Base-by-base conservation (phyloP, 495 filamentous ascomycete species). In the Xylaria longipes region DNA sequence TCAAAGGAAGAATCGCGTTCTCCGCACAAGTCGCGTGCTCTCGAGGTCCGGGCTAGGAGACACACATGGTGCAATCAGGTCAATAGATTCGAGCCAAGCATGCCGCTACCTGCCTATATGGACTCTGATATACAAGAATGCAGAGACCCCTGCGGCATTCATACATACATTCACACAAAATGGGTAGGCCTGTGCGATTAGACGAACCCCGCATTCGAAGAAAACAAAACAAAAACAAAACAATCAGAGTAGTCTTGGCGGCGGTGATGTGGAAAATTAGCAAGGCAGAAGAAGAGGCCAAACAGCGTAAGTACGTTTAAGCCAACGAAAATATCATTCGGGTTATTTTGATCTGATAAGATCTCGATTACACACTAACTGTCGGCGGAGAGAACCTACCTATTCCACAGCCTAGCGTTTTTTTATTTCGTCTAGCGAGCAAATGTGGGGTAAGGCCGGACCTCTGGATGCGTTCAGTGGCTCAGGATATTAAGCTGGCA, bases 31-130 rank as follows among this genome's bases (percentile, higher is more conserved):
- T 27, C 12, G 1, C 33, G 33, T 56, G 35, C 46, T 54, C 48
- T 43, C 14, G 17, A 43, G 46, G 46, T 17, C 35, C 8, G 5
- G 48, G 29, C 45, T 17, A 22, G 41, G 25, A 7, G 54, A 58
- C 29, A 25, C 9, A 20, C 41, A 45, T 15, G 17, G 41, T 65
- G 62, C 62, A 45, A 46, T 31, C 62, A 46, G 62, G 5, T 65
- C 62, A 31, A 46, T 20, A 27, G 31, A 27, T 66, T 22, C 45
- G 25, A 66, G 45, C 63, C 63, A 66, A 50, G 63, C 63, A 50
- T 66, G 29, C 11, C 8, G 45, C n/a, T 66, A 5, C 63, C 45
- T 52, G 8, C 43, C 43, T 37, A 50, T 66, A 37, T 66, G 63
- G 39, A 45, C 29, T 29, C 43, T 54, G 63, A 45, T 66, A 52